Conservation (phyloP, 2,329 filamentous ascomycete genomes). For the Xylariaceae sp. region DNA sequence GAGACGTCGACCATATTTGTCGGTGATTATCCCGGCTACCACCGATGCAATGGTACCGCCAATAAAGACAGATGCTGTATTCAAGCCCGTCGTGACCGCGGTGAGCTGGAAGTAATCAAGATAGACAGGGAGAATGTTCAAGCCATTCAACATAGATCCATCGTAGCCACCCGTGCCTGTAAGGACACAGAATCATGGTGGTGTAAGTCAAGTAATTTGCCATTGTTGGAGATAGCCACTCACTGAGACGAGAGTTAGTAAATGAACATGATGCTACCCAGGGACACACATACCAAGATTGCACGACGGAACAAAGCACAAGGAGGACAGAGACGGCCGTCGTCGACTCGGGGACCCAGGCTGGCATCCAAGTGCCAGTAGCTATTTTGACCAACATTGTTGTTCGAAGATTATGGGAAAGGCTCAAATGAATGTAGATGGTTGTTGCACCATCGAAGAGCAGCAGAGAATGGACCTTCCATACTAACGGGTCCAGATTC, state of each 20-base stretch:
- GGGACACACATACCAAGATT: slow-evolving; percentile 37
- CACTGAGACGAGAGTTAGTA: no score
- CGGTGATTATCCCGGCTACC: slow-evolving; percentile 39
- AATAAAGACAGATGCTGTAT: slow-evolving; percentile 53
- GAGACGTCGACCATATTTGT: slow-evolving; percentile 40
- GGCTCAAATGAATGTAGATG: no score
- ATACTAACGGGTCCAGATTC: no score
- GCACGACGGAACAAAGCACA: slow-evolving; percentile 41
- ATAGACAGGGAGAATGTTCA: slow-evolving; percentile 55
- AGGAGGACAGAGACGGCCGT: slow-evolving; percentile 37
- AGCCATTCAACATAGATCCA: slow-evolving; percentile 51
- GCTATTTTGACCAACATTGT: slow-evolving; percentile 31
- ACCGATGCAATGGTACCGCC: slow-evolving; percentile 45
- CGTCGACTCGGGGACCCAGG: slow-evolving; percentile 43
- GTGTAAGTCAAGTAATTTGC: no score
- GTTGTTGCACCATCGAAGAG: no score
- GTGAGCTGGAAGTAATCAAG: slow-evolving; percentile 53
- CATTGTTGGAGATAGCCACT: no score
- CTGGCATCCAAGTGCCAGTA: slow-evolving; percentile 45
- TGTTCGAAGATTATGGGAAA: no score
- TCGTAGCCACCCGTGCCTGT: slow-evolving; percentile 41
- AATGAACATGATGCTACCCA: no score
- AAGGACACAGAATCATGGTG: no score
- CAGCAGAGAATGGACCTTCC: no score
- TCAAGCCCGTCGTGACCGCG: slow-evolving; percentile 49